A percentile compares a stretch with the other conserved stretches of the same genome.
phyloP scores from a whole-genome alignment of 1,284 basidiomycete species.

The Moniliophthora roreri region DNA sequence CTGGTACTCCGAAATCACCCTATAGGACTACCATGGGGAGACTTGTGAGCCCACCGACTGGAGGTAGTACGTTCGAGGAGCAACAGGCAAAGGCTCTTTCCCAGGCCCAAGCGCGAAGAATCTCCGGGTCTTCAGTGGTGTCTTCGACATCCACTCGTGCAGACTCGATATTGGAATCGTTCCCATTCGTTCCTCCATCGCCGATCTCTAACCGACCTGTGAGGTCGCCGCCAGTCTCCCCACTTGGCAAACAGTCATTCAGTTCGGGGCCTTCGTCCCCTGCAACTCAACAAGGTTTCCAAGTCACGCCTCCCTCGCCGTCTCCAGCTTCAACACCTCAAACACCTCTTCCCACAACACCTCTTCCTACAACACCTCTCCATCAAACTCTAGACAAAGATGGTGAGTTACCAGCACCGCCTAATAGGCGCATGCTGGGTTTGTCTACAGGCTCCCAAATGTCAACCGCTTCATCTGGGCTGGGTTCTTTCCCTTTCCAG shows the following conservation, averaged over 20 bases:
- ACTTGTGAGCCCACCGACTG: slow-evolving; percentile 47
- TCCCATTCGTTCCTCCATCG: slow-evolving; percentile 83
- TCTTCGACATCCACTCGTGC: slow-evolving; percentile 67
- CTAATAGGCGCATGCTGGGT: slow-evolving; percentile 56
- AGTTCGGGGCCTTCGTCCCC: slow-evolving; percentile 31
- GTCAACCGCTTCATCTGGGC: slow-evolving; percentile 71
- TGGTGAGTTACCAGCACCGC: slow-evolving; percentile 42
- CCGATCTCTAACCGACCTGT: slow-evolving; percentile 77
- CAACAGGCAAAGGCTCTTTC: slow-evolving; percentile 62
- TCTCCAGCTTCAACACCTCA: slow-evolving; percentile 25
- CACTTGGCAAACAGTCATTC: slow-evolving; percentile 58
- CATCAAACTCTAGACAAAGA: slow-evolving; percentile 12
- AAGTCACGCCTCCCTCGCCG: slow-evolving; percentile 30
- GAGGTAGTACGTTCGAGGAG: slow-evolving; percentile 45
- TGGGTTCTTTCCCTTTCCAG: slow-evolving; percentile 81
- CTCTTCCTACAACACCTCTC: slow-evolving; percentile 22
- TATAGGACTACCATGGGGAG: slow-evolving; percentile 64
- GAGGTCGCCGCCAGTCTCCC: slow-evolving; percentile 72
- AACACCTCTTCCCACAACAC: slow-evolving; percentile 11
- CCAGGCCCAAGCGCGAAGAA: slow-evolving; percentile 55
- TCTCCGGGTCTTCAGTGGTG: slow-evolving; percentile 62
- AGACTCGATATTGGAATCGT: slow-evolving; percentile 80
- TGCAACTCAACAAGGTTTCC: slow-evolving; percentile 31
- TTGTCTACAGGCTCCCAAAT: slow-evolving; percentile 71
- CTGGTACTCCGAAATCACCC: slow-evolving; percentile 39